phyloP scores from a whole-genome alignment of 345 rosid genomes.

The Populus alba region DNA sequence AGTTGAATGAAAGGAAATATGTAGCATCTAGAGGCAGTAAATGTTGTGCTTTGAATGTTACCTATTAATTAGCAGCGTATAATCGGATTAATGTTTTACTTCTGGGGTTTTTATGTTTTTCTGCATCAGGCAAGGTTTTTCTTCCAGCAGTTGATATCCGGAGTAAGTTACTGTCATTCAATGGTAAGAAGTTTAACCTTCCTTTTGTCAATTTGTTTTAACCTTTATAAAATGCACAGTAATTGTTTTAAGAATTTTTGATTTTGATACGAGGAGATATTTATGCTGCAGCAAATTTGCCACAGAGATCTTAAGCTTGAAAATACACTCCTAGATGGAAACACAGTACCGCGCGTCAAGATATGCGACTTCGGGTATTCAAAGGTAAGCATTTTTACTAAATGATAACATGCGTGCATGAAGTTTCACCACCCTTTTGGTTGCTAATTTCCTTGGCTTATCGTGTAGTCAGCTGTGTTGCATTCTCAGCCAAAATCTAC shows the following conservation, averaged over 20 bases:
- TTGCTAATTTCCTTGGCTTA: slow-evolving; percentile 3
- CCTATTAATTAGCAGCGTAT: neutral
- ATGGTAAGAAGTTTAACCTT: slow-evolving; percentile 47
- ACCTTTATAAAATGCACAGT: neutral
- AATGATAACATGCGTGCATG: neutral
- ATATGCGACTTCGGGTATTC: slow-evolving; percentile 92
- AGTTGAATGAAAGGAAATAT: neutral
- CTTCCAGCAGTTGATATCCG: slow-evolving; percentile 88
- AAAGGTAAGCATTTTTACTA: slow-evolving; percentile 40
- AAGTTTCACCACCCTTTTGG: neutral
- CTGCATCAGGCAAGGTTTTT: slow-evolving; percentile 71
- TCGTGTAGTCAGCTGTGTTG: slow-evolving; percentile 62
- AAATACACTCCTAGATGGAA: slow-evolving; percentile 83
- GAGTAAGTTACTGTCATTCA: slow-evolving; percentile 86
- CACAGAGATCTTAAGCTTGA: slow-evolving; percentile 93
- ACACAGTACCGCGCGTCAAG: slow-evolving; percentile 69
- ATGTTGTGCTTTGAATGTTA: neutral
- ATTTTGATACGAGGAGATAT: neutral
- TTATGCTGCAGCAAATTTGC: slow-evolving; percentile 63
- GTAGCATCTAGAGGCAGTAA: neutral
- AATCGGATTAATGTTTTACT: neutral
- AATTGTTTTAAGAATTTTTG: neutral
- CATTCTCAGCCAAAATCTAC: slow-evolving; percentile 96
- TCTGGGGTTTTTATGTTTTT: neutral
- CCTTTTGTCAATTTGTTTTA: neutral